Evolutionary conservation across 148 eudicot genomes (phyloP).

Genomic region (Rheum nobile): DNA sequence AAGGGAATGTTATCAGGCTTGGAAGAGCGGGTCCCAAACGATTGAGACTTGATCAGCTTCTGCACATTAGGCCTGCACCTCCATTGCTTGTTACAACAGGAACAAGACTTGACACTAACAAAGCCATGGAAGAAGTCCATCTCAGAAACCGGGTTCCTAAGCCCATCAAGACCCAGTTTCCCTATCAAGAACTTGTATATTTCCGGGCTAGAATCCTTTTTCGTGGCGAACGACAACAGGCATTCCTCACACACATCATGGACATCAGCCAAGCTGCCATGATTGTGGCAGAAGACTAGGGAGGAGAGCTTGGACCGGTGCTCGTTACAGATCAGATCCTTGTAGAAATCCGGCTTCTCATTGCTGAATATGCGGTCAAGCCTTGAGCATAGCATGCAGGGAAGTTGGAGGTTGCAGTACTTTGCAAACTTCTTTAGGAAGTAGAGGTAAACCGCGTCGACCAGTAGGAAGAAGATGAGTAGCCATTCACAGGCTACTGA

Average conservation of each 20-base stretch:
- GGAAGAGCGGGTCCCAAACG: background rate
- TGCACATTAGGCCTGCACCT: slow-evolving; percentile 9
- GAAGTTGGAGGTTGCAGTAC: slow-evolving; percentile 50
- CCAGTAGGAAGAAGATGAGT: slow-evolving; percentile 50
- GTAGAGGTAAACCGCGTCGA: slow-evolving; percentile 61
- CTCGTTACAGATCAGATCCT: slow-evolving; percentile 65
- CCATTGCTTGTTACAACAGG: slow-evolving; percentile 10
- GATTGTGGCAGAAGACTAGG: slow-evolving; percentile 51
- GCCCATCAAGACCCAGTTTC: slow-evolving; percentile 33
- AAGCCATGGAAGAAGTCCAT: background rate
- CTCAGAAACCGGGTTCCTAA: background rate
- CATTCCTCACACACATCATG: slow-evolving; percentile 77
- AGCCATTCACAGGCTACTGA: slow-evolving; percentile 77
- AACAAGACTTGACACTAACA: slow-evolving; percentile 4
- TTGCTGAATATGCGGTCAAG: slow-evolving; percentile 61
- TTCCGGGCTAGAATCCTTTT: slow-evolving; percentile 68
- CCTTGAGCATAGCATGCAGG: slow-evolving; percentile 90
- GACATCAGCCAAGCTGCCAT: slow-evolving; percentile 71
- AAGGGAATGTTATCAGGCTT: slow-evolving; percentile 7
- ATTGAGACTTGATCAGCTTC: background rate
- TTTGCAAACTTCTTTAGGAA: slow-evolving; percentile 66
- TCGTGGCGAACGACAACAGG: slow-evolving; percentile 71
- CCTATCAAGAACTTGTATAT: slow-evolving; percentile 66
- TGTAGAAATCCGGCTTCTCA: slow-evolving; percentile 45
- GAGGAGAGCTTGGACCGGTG: slow-evolving; percentile 78